phyloP scores from a whole-genome alignment of 2,329 filamentous ascomycete species.

The Pseudocercospora ulei region DNA sequence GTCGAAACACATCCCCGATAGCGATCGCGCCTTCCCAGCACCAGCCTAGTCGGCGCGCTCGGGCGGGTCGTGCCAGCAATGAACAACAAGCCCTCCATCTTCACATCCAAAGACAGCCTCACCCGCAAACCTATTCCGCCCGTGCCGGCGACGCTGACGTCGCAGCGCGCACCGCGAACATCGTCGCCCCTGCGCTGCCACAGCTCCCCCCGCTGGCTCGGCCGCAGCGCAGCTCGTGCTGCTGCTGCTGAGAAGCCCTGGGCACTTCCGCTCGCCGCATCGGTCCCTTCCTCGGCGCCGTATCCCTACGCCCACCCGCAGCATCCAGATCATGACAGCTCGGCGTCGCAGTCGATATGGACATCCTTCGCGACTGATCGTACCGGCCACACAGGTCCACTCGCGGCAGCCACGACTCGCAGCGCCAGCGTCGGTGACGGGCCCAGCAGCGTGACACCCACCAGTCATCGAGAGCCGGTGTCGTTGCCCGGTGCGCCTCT shows the following conservation, averaged over 20 bases:
- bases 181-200: conserved; percentile 21
- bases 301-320: conserved; percentile 1
- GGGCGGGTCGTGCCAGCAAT: conserved; percentile 17
- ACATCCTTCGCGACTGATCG: conserved; percentile 19
- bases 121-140: conserved; percentile 10
- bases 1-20: neutral
- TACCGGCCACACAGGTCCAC: conserved; percentile 1
- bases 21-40: conserved; percentile 1
- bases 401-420: neutral
- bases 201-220: conserved; percentile 11
- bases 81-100: conserved; percentile 20
- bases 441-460: conserved; percentile 11
- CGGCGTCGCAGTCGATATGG: conserved; percentile 21
- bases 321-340: neutral
- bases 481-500: conserved; percentile 10
- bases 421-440: neutral
- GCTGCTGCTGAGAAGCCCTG: neutral
- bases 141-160: conserved; percentile 1
- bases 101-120: conserved; percentile 20
- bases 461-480: conserved; percentile 5
- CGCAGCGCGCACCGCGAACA: conserved; percentile 15
- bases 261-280: conserved; percentile 5
- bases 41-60: conserved; percentile 8
- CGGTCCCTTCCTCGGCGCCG: conserved; percentile 1
- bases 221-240: conserved; percentile 4